Conservation (phyloP, 1,284 basidiomycete species). For the Clitocybe nebularis region DNA sequence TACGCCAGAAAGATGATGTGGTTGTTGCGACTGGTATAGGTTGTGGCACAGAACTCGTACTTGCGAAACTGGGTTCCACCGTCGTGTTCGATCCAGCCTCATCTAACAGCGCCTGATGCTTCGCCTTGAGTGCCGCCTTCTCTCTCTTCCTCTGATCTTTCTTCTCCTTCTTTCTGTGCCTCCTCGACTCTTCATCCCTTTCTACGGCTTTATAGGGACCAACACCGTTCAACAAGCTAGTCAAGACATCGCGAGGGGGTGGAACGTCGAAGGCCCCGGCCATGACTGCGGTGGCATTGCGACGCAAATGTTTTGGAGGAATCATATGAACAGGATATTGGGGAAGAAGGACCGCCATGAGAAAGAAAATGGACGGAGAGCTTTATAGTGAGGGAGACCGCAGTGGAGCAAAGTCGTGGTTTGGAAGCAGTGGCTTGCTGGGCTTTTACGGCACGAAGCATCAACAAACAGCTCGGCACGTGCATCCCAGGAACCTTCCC, state of each 20-base stretch:
- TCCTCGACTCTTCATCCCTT: conserved; percentile 49
- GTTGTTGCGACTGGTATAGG: conserved; percentile 26
- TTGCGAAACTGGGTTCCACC: conserved; percentile 21
- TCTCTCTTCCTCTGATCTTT: conserved; percentile 43
- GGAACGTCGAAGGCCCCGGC: conserved; percentile 67
- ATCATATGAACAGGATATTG: conserved; percentile 24
- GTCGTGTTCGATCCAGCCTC: conserved; percentile 20
- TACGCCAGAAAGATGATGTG: conserved; percentile 55
- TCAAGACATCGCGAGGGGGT: conserved; percentile 67
- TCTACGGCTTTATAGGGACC: conserved; percentile 59
- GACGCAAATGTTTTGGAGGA: conserved; percentile 50
- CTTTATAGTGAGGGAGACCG: conserved; percentile 31
- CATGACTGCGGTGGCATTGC: conserved; percentile 70
- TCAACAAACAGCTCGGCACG: conserved; percentile 46
- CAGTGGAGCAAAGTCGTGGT: conserved; percentile 45
- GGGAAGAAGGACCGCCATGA: conserved; percentile 36
- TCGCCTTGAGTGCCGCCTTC: conserved; percentile 31
- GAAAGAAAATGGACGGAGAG: conserved; percentile 21
- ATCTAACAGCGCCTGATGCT: conserved; percentile 20
- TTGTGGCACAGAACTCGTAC: conserved; percentile 23
- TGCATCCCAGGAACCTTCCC: conserved; percentile 35
- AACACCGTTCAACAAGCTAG: conserved; percentile 72
- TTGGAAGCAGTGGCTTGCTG: conserved; percentile 40
- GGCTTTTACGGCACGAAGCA: conserved; percentile 43
- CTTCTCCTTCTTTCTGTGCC: conserved; percentile 49